Base-by-base conservation (phyloP, 116 monocot species). In the Papilionanthe hybrid region DNA sequence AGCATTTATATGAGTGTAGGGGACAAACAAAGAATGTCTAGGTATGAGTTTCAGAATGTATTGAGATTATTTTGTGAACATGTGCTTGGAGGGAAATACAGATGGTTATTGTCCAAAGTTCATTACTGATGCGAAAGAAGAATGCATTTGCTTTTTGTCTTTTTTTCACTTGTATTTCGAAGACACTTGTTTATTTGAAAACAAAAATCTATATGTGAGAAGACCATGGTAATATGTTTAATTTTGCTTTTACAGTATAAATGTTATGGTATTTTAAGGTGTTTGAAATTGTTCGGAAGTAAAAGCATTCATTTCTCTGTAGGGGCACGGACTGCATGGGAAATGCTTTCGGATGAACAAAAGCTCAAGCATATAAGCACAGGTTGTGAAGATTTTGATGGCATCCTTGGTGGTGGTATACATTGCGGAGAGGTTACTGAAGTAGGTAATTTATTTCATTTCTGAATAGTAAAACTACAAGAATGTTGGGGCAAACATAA, bases 381-480 rank as follows among this genome's bases (percentile, higher is more conserved):
- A 63, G 83, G 92, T 48, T 90, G 89, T 82, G 88, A 86, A 80
- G 92, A 91, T 77, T 77, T 98, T 28, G 94, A 98, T 82, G 43
- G 23, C 67, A 92, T 94, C 83, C 93, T 98, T 75, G 94, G 98
- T 67, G 98, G 98, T 55, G 98, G 98, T 77, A 89, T 98, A 83
- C 92, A 91, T 75, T 98, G 94, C 81, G 87, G 86, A 81, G 93
- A 98, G 82, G 91, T 98, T 80, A 98, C 94, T 75, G 98, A 98
- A 93, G 78, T 98, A 77, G 98, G 98, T 98, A 58, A 76, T 44
- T 80, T 25, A n/a, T 5, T 50, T 75, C 27, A 13, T 49, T 47
- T 50, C n/a, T 75, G 13, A 12, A 8, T 13, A 15, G 22, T 13
- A 69, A 73, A 73, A 48, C 27, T 50, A 27, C 73, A 75, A 27